Percentiles rank a stretch among this genome's conserved stretches.
These are phyloP conservation scores for Heracleum sosnowskyi DNA, from an alignment of 129 eudicot species.

Conservation along the genomic window DNA sequence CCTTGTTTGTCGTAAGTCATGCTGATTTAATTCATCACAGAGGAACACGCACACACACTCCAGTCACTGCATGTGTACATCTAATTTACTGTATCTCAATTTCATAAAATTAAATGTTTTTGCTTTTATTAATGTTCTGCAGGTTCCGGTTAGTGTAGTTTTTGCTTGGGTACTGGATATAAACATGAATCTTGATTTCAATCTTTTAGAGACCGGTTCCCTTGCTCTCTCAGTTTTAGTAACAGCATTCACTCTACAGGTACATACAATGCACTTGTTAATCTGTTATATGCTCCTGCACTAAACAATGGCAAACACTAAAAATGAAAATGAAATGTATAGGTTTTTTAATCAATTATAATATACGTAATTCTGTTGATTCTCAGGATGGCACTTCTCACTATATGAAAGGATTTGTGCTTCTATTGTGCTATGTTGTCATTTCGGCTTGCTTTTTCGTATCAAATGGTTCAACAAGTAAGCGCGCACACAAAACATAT, in stretches of 20 bases:
- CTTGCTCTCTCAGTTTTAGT: conserved; percentile 66
- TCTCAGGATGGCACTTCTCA: conserved; percentile 92
- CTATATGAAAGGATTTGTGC: conserved; percentile 80
- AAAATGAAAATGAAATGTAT: neutral
- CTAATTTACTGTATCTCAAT: neutral
- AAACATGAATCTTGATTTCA: conserved; percentile 69
- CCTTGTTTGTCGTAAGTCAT: conserved; percentile 74
- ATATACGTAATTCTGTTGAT: neutral
- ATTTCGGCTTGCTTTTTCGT: conserved; percentile 69
- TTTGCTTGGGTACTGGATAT: conserved; percentile 70
- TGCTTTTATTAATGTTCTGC: neutral
- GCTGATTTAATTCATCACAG: neutral
- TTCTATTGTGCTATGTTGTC: conserved; percentile 67
- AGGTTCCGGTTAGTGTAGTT: conserved; percentile 54
- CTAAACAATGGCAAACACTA: too few species aligned
- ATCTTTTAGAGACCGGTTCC: conserved; percentile 60
- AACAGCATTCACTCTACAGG: conserved; percentile 82
- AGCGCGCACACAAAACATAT: neutral
- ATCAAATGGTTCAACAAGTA: conserved; percentile 34
- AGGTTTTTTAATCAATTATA: neutral
- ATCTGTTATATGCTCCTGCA: too few species aligned
- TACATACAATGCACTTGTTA: neutral
- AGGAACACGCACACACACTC: too few species aligned
- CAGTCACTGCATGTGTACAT: neutral
- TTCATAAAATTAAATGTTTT: neutral